Base-by-base conservation (phyloP, 129 eudicot species). In the Smallanthus sonchifolius region DNA sequence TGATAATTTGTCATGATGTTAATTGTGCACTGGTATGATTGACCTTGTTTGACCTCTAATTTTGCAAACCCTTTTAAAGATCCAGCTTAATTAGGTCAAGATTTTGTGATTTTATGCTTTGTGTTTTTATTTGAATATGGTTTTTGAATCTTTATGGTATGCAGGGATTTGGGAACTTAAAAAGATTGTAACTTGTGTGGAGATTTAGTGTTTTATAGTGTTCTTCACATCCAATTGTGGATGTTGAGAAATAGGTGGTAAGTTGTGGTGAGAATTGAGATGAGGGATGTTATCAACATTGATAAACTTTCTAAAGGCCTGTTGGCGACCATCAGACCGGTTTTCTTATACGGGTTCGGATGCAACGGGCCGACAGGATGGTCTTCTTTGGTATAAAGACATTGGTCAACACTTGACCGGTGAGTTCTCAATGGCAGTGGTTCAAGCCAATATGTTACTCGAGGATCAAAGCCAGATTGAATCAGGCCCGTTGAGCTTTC, bases 261-360 rank as follows among this genome's bases (percentile, higher is more conserved):
- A 82, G 54, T 73, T 63, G 57, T 69, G 73, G 88, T 88, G 87
- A 86, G 51, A 72, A 72, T 40, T 72, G 76, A 72, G 69, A 88
- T 88, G 95, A 84, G 91, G 91, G 95, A 88, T 88, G 95, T 86
- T 88, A 86, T 88, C 95, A 65, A 82, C 45, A 75, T 84, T 88
- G 87, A 83, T 84, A 82, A 76, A 83, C 59, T 77, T 88, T 73
- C 75, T 88, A 19, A 86, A 83, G 87, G 89, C 89, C 83, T 88
- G 95, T 57, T 88, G 91, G 87, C 76, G 78, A 69, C 86, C 85
- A 5, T 79, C 87, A 16, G 86, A 84, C 79, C 83, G 73, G 39
- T 61, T 80, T 67, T 55, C 78, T 28, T 75, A 76, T 37, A 35
- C 86, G 14, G 79, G 83, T 70, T 79, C 89, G 4, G 96, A 88